These are phyloP conservation scores for Tripterygium wilfordii DNA, from an alignment of 177 flowering plant genomes.

Conservation along the genomic window DNA sequence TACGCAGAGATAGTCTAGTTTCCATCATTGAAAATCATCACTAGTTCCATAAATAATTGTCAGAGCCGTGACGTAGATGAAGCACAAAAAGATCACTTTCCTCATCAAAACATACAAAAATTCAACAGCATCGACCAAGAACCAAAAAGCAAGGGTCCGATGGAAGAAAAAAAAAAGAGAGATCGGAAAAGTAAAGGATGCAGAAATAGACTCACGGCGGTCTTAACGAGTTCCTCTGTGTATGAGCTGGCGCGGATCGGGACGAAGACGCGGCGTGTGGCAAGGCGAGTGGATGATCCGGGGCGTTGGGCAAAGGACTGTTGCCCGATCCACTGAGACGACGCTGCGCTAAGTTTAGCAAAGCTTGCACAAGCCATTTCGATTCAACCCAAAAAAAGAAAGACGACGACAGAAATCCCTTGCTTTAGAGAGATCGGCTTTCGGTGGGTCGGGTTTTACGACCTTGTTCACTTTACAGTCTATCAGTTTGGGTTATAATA, in stretches of 20 bases:
- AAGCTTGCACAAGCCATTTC: conserved; percentile 59
- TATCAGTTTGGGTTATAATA: too few relatives aligned
- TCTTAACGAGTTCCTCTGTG: conserved; percentile 78
- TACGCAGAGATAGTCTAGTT: too few relatives aligned
- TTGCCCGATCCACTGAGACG: conserved; percentile 71
- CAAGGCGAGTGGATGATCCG: conserved; percentile 29
- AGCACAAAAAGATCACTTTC: too few relatives aligned
- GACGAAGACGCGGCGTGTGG: conserved; percentile 36
- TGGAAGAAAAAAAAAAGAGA: neutral
- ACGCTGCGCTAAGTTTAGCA: conserved; percentile 47
- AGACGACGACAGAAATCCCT: neutral
- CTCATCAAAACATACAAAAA: too few relatives aligned
- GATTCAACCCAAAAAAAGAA: conserved; percentile 5
- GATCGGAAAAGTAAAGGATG: neutral
- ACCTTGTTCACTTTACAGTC: too few relatives aligned
- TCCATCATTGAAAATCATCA: too few relatives aligned
- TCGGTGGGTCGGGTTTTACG: too few relatives aligned
- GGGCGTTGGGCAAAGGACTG: conserved; percentile 41
- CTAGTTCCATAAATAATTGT: too few relatives aligned
- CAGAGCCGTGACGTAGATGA: too few relatives aligned
- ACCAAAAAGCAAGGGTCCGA: too few relatives aligned
- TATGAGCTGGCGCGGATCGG: conserved; percentile 65
- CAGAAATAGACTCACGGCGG: conserved; percentile 51
- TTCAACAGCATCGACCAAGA: too few relatives aligned
- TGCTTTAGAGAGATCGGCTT: neutral